Percentiles rank a stretch among this genome's conserved stretches.
These are phyloP conservation scores for Suhomyces faveliae DNA, from an alignment of 805 yeast species.

Conservation along the genomic window DNA sequence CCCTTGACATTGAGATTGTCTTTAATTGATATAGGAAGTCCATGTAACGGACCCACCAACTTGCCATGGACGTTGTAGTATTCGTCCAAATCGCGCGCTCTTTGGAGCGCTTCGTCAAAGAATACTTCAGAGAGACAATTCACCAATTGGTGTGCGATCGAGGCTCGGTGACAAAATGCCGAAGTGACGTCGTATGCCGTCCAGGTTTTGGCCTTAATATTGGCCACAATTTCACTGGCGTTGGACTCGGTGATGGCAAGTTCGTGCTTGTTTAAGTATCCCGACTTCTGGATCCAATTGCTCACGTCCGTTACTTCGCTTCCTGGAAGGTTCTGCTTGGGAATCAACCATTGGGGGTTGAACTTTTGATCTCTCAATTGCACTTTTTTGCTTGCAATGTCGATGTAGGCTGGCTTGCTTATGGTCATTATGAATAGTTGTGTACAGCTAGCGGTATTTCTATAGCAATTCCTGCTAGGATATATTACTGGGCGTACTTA, in stretches of 20 bases:
- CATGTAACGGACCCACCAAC: conserved; percentile 29
- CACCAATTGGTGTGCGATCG: conserved; percentile 54
- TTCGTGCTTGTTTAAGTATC: conserved; percentile 33
- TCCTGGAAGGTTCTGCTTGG: conserved; percentile 30
- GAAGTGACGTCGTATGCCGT: conserved; percentile 45
- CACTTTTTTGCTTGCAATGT: conserved; percentile 41
- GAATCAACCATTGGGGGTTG: conserved; percentile 45
- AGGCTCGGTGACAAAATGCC: conserved; percentile 60
- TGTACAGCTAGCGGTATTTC: background rate
- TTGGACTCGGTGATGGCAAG: conserved; percentile 39
- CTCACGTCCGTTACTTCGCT: conserved; percentile 36
- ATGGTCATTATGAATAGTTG: conserved; percentile 2
- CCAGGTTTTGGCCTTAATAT: conserved; percentile 29
- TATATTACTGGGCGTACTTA: background rate
- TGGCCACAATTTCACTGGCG: conserved; percentile 25
- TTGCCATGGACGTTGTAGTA: conserved; percentile 16
- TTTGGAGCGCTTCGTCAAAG: conserved; percentile 27
- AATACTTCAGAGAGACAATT: conserved; percentile 40
- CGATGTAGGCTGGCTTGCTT: conserved; percentile 22
- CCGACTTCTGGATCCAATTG: conserved; percentile 35
- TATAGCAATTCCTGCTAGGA: background rate
- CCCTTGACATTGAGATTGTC: conserved; percentile 50
- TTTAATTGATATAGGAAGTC: conserved; percentile 34
- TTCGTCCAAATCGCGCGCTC: conserved; percentile 25
- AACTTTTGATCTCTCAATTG: conserved; percentile 42